Evolutionary conservation across 352 stramenopile species (phyloP), one percentile per base, ranked within the genome.

Genomic region (Globisporangium uncinulatum): DNA sequence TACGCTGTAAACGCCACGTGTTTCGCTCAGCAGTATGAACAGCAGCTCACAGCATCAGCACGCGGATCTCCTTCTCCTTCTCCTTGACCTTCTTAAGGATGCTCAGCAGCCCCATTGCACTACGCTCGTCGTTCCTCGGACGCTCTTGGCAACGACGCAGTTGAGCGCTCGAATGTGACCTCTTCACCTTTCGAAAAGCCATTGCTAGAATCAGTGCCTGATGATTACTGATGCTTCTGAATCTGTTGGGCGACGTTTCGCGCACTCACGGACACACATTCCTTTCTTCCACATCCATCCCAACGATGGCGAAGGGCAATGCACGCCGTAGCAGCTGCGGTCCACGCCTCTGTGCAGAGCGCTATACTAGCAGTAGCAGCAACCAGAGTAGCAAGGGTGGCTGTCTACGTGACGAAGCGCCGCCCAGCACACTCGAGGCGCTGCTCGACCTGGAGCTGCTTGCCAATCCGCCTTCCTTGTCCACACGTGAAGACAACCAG

Each of bases 41-140:
- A 41, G 15, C 7, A 34, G n/a, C 32, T 51, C 58, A 97, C 72
- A 99, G 77, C 69, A 99, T 98, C 20, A 99, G 80, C 21, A 99
- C 83, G 39, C 97, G 87, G 61, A 99, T 86, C 79, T 99, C 97
- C 69, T 98, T 98, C 71, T 99, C 97, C 73, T 99, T 99, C 71
- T 98, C 88, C 80, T 99, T 99, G 57, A 99, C 89, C 81, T 99
- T 98, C 74, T 97, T 96, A 54, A 98, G 77, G 70, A 97, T 97
- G 66, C 86, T 96, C 47, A 97, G 68, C 65, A 97, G 70, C 19
- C 91, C 91, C 91, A 97, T 97, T 11, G 29, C 37, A 9, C 3
- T 43, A 10, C 14, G 39, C 39, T 29, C 24, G 24, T 29, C 24
- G 24, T 29, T 4, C 24, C 24, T 29, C 24, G 24, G 4, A 29